Evolutionary conservation across 305 asterid genomes (phyloP), one percentile per base, ranked within the genome.

Genomic region (Fraxinus sp.): DNA sequence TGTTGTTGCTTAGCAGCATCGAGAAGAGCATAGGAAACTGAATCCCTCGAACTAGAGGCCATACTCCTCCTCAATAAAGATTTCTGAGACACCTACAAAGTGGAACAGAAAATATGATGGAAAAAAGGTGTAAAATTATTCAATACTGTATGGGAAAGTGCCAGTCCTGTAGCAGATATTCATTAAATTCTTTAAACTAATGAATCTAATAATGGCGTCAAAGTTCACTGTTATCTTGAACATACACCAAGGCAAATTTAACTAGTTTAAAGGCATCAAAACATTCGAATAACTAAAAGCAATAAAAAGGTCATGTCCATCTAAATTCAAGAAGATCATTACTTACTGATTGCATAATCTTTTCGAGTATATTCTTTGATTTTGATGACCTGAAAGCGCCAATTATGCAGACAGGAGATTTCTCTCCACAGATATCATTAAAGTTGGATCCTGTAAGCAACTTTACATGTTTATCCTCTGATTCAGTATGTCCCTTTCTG

Each of bases 1-100:
- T 91, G 84, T 72, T 91, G 92, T 77, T 94, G 98, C 88, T 91
- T 93, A 32, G 90, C 85, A 79, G 91, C 98, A 84, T 94, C 98
- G 77, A 96, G 39, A 57, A 96, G 93, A 35, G 94, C 90, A 32
- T 94, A 94, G 0, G 97, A 89, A 78, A 94, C 86, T 11, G 92
- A 71, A 76, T 93, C 94, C 81, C 84, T 90, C 0, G 90, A 72
- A 20, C 93, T 89, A 64, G 87, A 88, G 6, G 89, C 86, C 33
- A 62, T 24, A 68, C 82, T 85, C 76, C 89, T 84, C 72, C 99
- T 91, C 11, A 90, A 88, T 80, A 91, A 83, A 28, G 98, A 93
- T 85, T 93, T 95, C 82, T 91, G 95, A 32, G 98, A 93, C 18
- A 91, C 97, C 98, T 95, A 73, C 59, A 85, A 68, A n/a, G 33